Percentiles rank a stretch among this genome's conserved stretches.
Conservation (phyloP, 805 yeast genomes). For the Saccharomycopsis babjevae region DNA sequence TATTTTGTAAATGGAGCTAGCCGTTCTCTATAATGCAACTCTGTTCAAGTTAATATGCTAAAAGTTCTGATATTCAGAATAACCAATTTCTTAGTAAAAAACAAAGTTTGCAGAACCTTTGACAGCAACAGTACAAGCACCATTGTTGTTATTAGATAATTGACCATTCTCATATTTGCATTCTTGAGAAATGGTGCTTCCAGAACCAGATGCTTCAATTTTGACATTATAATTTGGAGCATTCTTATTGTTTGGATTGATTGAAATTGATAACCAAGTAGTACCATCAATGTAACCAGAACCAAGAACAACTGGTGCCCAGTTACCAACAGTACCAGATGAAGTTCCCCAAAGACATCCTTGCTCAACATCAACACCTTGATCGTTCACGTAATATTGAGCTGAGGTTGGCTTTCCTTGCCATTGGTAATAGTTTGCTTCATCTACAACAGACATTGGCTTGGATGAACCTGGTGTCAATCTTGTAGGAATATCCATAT, state of each 20-base stretch:
- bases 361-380: conserved; percentile 80
- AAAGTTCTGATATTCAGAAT: not conserved
- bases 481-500: conserved; percentile 91
- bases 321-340: conserved; percentile 83
- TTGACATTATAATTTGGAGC: conserved; percentile 55
- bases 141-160: conserved; percentile 49
- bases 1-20: not conserved
- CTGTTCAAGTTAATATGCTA: too few relatives aligned
- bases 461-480: conserved; percentile 53
- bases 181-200: conserved; percentile 46
- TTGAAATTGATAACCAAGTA: conserved; percentile 60
- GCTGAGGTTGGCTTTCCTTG: conserved; percentile 74
- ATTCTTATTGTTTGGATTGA: conserved; percentile 58
- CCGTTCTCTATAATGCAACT: not conserved
- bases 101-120: conserved; percentile 54
- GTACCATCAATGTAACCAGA: conserved; percentile 56
- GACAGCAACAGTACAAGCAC: conserved; percentile 73
- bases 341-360: conserved; percentile 91
- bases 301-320: conserved; percentile 78
- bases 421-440: conserved; percentile 73
- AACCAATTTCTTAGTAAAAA: conserved; percentile 29
- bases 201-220: conserved; percentile 67
- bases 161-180: conserved; percentile 75
- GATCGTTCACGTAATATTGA: conserved; percentile 95
- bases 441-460: conserved; percentile 73